Percentiles rank a stretch among this genome's conserved stretches.
These are phyloP conservation scores for Candida albicans DNA, from an alignment of 1,139 yeast genomes.

Conservation along the genomic window DNA sequence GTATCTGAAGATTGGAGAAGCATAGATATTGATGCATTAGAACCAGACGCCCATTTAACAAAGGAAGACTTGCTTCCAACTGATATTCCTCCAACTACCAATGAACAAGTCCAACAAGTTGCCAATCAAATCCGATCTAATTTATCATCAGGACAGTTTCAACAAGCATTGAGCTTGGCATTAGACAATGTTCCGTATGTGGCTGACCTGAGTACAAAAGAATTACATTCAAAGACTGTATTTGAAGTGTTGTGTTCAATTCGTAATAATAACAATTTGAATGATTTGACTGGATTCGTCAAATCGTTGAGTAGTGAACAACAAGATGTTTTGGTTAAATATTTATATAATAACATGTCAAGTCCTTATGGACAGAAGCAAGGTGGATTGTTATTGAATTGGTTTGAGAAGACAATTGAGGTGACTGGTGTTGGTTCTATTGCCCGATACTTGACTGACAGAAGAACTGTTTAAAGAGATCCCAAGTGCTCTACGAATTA, in stretches of 20 bases:
- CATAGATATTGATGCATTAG: slow-evolving; percentile 89
- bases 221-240: slow-evolving; percentile 53
- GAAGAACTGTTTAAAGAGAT: slow-evolving; percentile 62
- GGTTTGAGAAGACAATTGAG: slow-evolving; percentile 92
- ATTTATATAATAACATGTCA: slow-evolving; percentile 83
- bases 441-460: slow-evolving; percentile 80
- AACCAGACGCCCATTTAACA: slow-evolving; percentile 71
- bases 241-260: slow-evolving; percentile 74
- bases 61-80: slow-evolving; percentile 69
- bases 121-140: slow-evolving; percentile 60
- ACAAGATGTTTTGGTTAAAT: slow-evolving; percentile 79
- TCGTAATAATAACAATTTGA: slow-evolving; percentile 52
- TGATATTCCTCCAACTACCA: slow-evolving; percentile 35
- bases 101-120: slow-evolving; percentile 54
- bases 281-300: slow-evolving; percentile 65
- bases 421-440: slow-evolving; percentile 87
- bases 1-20: slow-evolving; percentile 58
- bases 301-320: slow-evolving; percentile 60
- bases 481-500: too few relatives aligned
- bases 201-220: slow-evolving; percentile 58
- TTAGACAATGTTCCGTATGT: slow-evolving; percentile 83
- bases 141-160: slow-evolving; percentile 71
- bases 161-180: slow-evolving; percentile 62
- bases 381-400: slow-evolving; percentile 80
- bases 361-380: slow-evolving; percentile 76